Conservation (phyloP, 192 early-diverging fungal genomes). For the Dimargaris cristalligena region DNA sequence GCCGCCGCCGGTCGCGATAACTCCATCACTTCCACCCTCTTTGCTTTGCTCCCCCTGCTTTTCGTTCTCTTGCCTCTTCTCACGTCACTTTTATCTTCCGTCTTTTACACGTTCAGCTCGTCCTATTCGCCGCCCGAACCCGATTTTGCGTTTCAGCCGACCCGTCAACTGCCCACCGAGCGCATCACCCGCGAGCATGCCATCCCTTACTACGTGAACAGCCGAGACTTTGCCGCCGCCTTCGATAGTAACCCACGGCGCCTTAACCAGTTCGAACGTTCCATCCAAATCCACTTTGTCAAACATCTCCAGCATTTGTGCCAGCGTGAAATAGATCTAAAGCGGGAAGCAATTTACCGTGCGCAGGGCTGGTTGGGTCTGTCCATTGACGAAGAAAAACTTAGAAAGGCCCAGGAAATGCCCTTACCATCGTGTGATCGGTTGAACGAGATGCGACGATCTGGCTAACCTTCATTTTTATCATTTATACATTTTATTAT, state of each 20-base stretch:
- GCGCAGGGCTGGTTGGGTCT: conserved; percentile 57
- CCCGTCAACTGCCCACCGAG: conserved; percentile 26
- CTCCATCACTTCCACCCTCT: conserved; percentile 2
- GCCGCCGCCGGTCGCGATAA: background rate
- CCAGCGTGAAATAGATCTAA: conserved; percentile 40
- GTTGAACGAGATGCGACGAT: conserved; percentile 22
- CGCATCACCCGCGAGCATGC: conserved; percentile 39
- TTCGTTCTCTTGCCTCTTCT: conserved; percentile 58
- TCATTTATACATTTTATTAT: too few species aligned
- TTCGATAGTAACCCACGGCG: conserved; percentile 25
- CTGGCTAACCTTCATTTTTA: too few species aligned
- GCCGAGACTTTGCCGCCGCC: conserved; percentile 22
- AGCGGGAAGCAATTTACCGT: conserved; percentile 30
- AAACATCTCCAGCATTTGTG: conserved; percentile 46
- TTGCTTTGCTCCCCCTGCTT: conserved; percentile 48
- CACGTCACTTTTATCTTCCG: conserved; percentile 49
- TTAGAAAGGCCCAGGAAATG: conserved; percentile 46
- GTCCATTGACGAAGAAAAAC: conserved; percentile 36
- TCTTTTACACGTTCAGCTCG: conserved; percentile 30
- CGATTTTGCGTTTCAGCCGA: conserved; percentile 43
- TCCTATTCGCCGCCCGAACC: conserved; percentile 23
- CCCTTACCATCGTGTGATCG: conserved; percentile 51
- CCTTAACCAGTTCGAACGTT: conserved; percentile 47
- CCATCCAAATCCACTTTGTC: conserved; percentile 53
- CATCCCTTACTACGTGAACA: conserved; percentile 71